A percentile compares a stretch with the other conserved stretches of the same genome.
phyloP scores from a whole-genome alignment of 495 filamentous ascomycete species.

The Cryomyces minteri region DNA sequence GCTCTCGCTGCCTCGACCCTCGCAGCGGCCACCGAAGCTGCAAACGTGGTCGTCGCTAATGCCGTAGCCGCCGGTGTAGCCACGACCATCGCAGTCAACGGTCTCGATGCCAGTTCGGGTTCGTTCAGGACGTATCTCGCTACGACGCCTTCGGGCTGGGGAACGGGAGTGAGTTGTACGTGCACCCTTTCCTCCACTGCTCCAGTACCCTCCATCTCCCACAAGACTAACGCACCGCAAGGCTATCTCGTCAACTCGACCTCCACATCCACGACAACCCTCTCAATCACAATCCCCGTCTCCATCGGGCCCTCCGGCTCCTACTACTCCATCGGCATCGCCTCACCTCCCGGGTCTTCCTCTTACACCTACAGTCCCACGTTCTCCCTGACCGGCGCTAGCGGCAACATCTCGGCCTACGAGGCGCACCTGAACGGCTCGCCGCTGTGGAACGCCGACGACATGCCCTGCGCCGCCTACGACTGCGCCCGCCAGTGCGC shows the following conservation, averaged over 20 bases:
- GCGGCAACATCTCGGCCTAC: constrained; percentile 5
- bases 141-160: too few relatives aligned
- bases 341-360: constrained; percentile 1
- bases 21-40: too few relatives aligned
- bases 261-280: constrained; percentile 3
- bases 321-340: constrained; percentile 9
- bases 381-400: constrained; percentile 7
- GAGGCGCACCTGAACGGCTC: constrained; percentile 7
- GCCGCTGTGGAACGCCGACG: constrained; percentile 4
- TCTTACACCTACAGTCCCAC: constrained; percentile 3
- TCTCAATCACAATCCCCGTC: constrained; percentile 8
- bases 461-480: constrained; percentile 10
- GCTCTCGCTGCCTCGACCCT: too few relatives aligned
- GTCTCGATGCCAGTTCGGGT: too few relatives aligned
- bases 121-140: too few relatives aligned
- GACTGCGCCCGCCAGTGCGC: constrained; percentile 10
- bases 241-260: constrained; percentile 13
- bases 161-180: too few relatives aligned
- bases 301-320: constrained; percentile 8
- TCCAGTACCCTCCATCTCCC: too few relatives aligned
- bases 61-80: too few relatives aligned
- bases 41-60: too few relatives aligned
- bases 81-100: too few relatives aligned
- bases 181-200: too few relatives aligned
- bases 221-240: background rate